These are phyloP conservation scores for Epichloe amarillans DNA, from an alignment of 2,329 filamentous ascomycete species.

Conservation along the genomic window DNA sequence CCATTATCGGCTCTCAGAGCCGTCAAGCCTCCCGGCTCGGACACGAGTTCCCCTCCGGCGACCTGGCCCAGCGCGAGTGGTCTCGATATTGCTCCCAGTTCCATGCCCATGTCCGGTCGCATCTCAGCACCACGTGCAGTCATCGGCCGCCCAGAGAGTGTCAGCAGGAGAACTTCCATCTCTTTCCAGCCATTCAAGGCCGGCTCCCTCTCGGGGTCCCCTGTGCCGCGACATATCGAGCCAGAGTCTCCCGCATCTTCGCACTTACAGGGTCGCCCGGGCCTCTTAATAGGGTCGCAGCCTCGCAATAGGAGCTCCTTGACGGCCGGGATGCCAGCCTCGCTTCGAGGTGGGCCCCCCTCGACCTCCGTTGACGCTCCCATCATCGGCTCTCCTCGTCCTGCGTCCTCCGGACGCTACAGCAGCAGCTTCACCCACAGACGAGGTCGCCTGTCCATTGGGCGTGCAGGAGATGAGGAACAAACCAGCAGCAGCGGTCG, in stretches of 20 bases:
- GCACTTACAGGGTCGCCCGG: conserved; percentile 34
- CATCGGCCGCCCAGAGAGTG: conserved; percentile 35
- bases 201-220: conserved; percentile 84
- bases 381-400: conserved; percentile 63
- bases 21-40: conserved; percentile 47
- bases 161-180: conserved; percentile 62
- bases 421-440: conserved; percentile 92
- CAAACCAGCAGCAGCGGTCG: conserved; percentile 72
- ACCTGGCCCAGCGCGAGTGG: conserved; percentile 35
- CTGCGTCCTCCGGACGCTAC: conserved; percentile 65
- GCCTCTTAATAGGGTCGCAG: conserved; percentile 29
- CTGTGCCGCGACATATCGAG: conserved; percentile 38
- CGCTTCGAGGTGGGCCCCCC: conserved; percentile 52
- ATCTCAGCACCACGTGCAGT: conserved; percentile 17
- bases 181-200: conserved; percentile 96
- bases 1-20: conserved; percentile 73
- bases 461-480: conserved; percentile 55
- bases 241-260: conserved; percentile 42
- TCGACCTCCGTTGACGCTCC: conserved; percentile 51
- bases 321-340: conserved; percentile 62
- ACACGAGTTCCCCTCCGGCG: conserved; percentile 44
- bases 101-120: conserved; percentile 35
- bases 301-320: conserved; percentile 58
- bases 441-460: conserved; percentile 62
- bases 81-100: conserved; percentile 31